Evolutionary conservation across 495 filamentous ascomycete genomes (phyloP), one percentile per base, ranked within the genome.

Genomic region (Podospora pseudoanserina): DNA sequence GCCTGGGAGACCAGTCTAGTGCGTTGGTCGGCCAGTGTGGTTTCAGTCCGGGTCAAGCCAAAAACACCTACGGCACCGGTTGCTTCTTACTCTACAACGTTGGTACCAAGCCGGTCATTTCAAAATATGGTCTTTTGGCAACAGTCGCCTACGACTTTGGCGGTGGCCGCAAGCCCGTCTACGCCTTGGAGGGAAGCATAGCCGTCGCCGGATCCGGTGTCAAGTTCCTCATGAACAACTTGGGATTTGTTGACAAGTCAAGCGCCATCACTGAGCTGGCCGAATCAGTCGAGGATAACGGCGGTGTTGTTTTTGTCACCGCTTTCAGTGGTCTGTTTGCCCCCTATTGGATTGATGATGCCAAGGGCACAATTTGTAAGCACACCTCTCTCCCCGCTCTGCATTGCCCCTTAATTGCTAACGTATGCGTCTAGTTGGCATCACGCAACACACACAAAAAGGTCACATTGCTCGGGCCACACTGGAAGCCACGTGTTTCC

Each of bases 261-360:
- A 84, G 86, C 68, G 88, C 95, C 76, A 91, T 98, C 73, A 92
- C 86, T 67, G 90, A 94, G 64, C 79, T 97, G 59, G 94, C 94
- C 9, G 87, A 85, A 63, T 90, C 86, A 1, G 94, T 97, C 0
- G 76, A 89, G n/a, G 92, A 98, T 71, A 97, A 88, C 67, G 94
- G 94, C 68, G 94, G 94, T 27, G 92, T 94, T 53, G 86, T 96
- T 5, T 98, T 98, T 74, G 94, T 98, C 60, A 97, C 94, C 34
- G 94, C 94, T 1, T 98, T 98, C 78, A 95, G 91, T 81, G 94
- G 94, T 68, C 84, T 98, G 1, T 97, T 97, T 78, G 94, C 94
- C 19, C 94, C 94, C n/a, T 97, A 97, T 77, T 98, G 94, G 94
- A 96, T 97, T 69, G 94, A 97, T 77, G 92, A 97, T 79, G 93